phyloP scores from a whole-genome alignment of 2,329 filamentous ascomycete genomes.

The Mycogone perniciosa region DNA sequence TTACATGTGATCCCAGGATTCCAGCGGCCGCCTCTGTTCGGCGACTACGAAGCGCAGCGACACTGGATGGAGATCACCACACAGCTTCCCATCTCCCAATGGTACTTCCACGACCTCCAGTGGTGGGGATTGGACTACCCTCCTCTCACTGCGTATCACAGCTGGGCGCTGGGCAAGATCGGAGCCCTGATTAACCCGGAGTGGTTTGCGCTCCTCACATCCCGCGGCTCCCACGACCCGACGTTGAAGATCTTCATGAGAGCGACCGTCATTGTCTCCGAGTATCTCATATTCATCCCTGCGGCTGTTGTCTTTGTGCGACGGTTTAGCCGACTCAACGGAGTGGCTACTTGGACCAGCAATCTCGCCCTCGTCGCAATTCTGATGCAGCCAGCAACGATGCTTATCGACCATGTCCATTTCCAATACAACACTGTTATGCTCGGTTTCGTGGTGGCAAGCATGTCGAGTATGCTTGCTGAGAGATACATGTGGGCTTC shows the following conservation, averaged over 20 bases:
- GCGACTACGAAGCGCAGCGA: conserved; percentile 94
- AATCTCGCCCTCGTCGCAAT: conserved; percentile 84
- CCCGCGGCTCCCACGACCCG: conserved; percentile 73
- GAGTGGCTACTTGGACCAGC: conserved; percentile 73
- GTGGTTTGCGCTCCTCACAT: conserved; percentile 84
- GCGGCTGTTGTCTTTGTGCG: conserved; percentile 80
- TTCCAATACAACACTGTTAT: conserved; percentile 99
- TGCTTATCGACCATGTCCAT: conserved; percentile 89
- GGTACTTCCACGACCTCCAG: conserved; percentile 95
- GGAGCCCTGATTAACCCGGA: conserved; percentile 69
- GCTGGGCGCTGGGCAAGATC: conserved; percentile 87
- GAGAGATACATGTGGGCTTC: conserved; percentile 82
- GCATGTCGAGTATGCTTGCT: conserved; percentile 81
- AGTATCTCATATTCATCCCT: conserved; percentile 85
- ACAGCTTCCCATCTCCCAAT: conserved; percentile 82
- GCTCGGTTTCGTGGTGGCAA: conserved; percentile 83
- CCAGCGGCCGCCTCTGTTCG: conserved; percentile 79
- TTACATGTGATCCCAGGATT: conserved; percentile 48
- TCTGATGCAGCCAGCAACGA: conserved; percentile 82
- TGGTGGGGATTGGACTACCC: conserved; percentile 99
- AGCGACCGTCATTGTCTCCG: conserved; percentile 81
- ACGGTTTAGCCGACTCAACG: conserved; percentile 68
- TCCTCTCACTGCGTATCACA: conserved; percentile 95
- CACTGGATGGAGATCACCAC: conserved; percentile 99
- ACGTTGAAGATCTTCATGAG: conserved; percentile 92